phyloP scores from a whole-genome alignment of 2,329 filamentous ascomycete genomes.

The Tympanopsis confertula region DNA sequence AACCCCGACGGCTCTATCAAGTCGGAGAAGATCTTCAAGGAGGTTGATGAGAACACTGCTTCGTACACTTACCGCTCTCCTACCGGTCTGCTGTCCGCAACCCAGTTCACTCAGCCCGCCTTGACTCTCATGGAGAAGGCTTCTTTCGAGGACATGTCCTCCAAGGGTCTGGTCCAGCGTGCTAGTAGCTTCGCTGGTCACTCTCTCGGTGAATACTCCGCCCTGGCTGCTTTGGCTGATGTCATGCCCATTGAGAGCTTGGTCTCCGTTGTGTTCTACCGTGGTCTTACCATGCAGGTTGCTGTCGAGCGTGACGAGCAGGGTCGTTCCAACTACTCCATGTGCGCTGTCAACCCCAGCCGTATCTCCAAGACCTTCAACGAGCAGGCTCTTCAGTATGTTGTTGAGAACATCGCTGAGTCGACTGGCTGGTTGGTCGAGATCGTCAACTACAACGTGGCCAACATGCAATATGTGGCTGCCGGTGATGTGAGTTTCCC shows the following conservation, averaged over 20 bases:
- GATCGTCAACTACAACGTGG: slow-evolving; percentile 20
- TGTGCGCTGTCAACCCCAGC: slow-evolving; percentile 16
- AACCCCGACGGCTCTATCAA: slow-evolving; percentile 6
- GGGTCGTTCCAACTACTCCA: slow-evolving; percentile 12
- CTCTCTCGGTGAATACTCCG: slow-evolving; percentile 18
- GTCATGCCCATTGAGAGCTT: slow-evolving; percentile 14
- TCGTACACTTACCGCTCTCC: slow-evolving; percentile 14
- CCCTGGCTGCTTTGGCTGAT: slow-evolving; percentile 12
- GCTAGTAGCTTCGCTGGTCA: slow-evolving; percentile 13
- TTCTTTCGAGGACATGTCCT: slow-evolving; percentile 12
- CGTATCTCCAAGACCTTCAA: slow-evolving; percentile 10
- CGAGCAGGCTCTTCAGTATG: slow-evolving; percentile 9
- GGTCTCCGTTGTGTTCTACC: slow-evolving; percentile 15
- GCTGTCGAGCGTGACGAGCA: slow-evolving; percentile 13
- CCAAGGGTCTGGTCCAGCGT: slow-evolving; percentile 11
- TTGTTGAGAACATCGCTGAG: slow-evolving; percentile 11
- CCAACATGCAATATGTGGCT: slow-evolving; percentile 20
- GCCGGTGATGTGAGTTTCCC: slow-evolving; percentile 13
- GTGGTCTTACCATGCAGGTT: slow-evolving; percentile 19
- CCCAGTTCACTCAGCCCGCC: slow-evolving; percentile 21
- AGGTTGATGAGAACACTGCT: slow-evolving; percentile 9
- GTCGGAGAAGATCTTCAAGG: slow-evolving; percentile 4
- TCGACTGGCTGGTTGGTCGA: slow-evolving; percentile 13
- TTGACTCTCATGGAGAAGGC: slow-evolving; percentile 16
- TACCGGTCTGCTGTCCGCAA: slow-evolving; percentile 16